Evolutionary conservation across 2,329 filamentous ascomycete species (phyloP).

Genomic region (Clonostachys chloroleuca): DNA sequence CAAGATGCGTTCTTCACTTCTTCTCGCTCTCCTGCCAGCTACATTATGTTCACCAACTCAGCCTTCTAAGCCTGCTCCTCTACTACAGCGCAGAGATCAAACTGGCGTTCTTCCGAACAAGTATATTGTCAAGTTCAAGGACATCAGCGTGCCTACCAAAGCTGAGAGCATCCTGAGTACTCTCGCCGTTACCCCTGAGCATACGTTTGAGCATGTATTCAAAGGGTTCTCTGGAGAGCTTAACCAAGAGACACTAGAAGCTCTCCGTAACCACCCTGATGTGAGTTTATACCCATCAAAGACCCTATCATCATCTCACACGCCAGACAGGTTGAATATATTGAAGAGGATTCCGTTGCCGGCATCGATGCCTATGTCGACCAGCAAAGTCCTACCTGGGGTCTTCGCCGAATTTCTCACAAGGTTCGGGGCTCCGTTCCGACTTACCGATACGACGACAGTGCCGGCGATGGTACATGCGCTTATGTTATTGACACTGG

Average conservation of each 20-base stretch:
- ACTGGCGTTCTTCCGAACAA: slow-evolving; percentile 12
- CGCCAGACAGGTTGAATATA: slow-evolving; percentile 75
- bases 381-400: slow-evolving; percentile 87
- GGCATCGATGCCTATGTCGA: slow-evolving; percentile 71
- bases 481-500: slow-evolving; percentile 99
- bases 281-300: background rate
- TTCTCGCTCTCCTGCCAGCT: slow-evolving; percentile 13
- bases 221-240: slow-evolving; percentile 7
- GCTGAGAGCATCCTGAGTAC: slow-evolving; percentile 5
- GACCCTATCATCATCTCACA: too few relatives aligned
- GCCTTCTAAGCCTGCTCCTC: slow-evolving; percentile 16
- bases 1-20: slow-evolving; percentile 1
- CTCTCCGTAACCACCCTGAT: slow-evolving; percentile 8
- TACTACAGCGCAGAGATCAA: slow-evolving; percentile 9
- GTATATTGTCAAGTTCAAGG: slow-evolving; percentile 23
- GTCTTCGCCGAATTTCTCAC: slow-evolving; percentile 96
- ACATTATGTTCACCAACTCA: slow-evolving; percentile 12
- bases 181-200: slow-evolving; percentile 4
- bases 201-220: slow-evolving; percentile 7
- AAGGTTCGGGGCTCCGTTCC: slow-evolving; percentile 86
- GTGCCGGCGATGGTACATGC: slow-evolving; percentile 95
- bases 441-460: slow-evolving; percentile 90
- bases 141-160: slow-evolving; percentile 6
- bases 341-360: slow-evolving; percentile 92
- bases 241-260: slow-evolving; percentile 3